Conservation (phyloP, 805 yeast genomes). For the Ogataea chonburiensis region DNA sequence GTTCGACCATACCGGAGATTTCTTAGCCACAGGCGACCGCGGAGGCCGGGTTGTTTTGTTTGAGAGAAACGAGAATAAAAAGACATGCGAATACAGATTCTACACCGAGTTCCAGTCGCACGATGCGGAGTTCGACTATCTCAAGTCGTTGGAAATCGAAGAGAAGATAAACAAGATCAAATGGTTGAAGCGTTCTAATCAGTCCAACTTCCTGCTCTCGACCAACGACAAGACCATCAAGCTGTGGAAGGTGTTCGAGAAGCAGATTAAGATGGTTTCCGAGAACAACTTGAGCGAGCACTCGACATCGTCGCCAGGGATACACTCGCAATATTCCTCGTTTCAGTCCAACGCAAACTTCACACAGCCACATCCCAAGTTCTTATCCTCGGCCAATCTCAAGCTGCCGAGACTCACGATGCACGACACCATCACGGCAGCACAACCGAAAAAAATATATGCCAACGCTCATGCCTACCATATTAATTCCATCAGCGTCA, state of each 20-base stretch:
- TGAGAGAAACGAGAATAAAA: slow-evolving; percentile 76
- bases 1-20: slow-evolving; percentile 92
- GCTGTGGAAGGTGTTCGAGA: slow-evolving; percentile 93
- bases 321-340: slow-evolving; percentile 27
- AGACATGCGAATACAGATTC: slow-evolving; percentile 90
- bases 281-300: slow-evolving; percentile 77
- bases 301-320: slow-evolving; percentile 12
- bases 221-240: slow-evolving; percentile 98
- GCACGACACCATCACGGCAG: slow-evolving; percentile 93
- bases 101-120: slow-evolving; percentile 97
- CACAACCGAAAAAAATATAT: slow-evolving; percentile 87
- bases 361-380: slow-evolving; percentile 18
- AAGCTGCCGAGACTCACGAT: slow-evolving; percentile 85
- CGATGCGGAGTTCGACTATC: slow-evolving; percentile 97
- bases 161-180: slow-evolving; percentile 97
- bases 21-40: slow-evolving; percentile 95
- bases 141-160: slow-evolving; percentile 93
- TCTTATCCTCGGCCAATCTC: slow-evolving; percentile 40
- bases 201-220: slow-evolving; percentile 84
- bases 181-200: slow-evolving; percentile 88
- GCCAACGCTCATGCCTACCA: slow-evolving; percentile 98
- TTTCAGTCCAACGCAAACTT: slow-evolving; percentile 29
- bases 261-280: slow-evolving; percentile 85
- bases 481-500: slow-evolving; percentile 91
- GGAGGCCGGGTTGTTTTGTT: slow-evolving; percentile 97